phyloP scores from a whole-genome alignment of 495 filamentous ascomycete species.

The Amniculicola lignicola region DNA sequence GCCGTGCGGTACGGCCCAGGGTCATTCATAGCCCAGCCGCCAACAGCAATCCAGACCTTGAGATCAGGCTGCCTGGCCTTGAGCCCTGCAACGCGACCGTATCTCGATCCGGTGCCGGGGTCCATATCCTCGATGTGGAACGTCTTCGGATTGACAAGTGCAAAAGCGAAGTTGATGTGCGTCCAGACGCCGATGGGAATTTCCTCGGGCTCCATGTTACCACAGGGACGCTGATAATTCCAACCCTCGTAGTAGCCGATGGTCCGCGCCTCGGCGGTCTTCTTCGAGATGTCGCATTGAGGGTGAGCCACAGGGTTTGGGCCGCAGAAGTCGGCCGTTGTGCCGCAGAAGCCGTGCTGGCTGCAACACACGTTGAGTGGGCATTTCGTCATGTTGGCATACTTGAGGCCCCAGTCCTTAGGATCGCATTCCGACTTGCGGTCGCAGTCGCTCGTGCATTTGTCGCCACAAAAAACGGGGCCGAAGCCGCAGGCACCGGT shows the following conservation, averaged over 20 bases:
- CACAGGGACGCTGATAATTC: slow-evolving; percentile 9
- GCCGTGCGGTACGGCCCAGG: neutral
- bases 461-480: no score
- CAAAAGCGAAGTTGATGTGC: slow-evolving; percentile 23
- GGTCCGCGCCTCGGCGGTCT: slow-evolving; percentile 16
- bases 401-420: neutral
- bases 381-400: neutral
- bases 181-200: slow-evolving; percentile 4
- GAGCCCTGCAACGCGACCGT: slow-evolving; percentile 49
- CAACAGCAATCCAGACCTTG: slow-evolving; percentile 86
- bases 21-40: slow-evolving; percentile 86
- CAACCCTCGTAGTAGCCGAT: slow-evolving; percentile 39
- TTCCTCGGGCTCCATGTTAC: slow-evolving; percentile 5
- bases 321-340: neutral
- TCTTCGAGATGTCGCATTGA: neutral
- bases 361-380: neutral
- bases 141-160: slow-evolving; percentile 1
- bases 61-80: slow-evolving; percentile 83
- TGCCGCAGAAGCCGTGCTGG: neutral
- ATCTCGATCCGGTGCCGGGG: neutral
- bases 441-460: neutral
- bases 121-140: neutral
- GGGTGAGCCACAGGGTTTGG: neutral
- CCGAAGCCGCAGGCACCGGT: no score
- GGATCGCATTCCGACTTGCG: neutral